A percentile compares a stretch with the other conserved stretches of the same genome.
These are phyloP conservation scores for Alternaria dauci DNA, from an alignment of 2,329 filamentous ascomycete species.

Conservation along the genomic window DNA sequence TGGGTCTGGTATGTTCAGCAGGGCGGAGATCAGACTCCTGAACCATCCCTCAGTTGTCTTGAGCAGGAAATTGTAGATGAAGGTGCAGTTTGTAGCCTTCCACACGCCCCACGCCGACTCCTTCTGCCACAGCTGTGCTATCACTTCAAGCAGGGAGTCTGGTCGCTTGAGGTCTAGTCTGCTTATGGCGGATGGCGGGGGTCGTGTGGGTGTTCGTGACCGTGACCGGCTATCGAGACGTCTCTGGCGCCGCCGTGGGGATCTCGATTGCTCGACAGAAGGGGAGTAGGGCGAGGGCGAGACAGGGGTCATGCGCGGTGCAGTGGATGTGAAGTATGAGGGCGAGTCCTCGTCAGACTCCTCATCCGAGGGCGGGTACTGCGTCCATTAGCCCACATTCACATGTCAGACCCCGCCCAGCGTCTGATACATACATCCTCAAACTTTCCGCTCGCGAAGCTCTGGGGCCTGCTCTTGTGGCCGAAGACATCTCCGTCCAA, in stretches of 20 bases:
- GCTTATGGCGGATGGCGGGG: constrained; percentile 59
- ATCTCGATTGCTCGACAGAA: constrained; percentile 50
- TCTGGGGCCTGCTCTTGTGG: constrained; percentile 40
- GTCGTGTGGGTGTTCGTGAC: constrained; percentile 50
- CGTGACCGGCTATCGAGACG: constrained; percentile 52
- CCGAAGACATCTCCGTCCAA: constrained; percentile 29
- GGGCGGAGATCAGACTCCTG: constrained; percentile 84
- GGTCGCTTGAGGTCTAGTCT: constrained; percentile 75
- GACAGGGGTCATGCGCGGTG: constrained; percentile 55
- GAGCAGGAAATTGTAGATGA: constrained; percentile 86
- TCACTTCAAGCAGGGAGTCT: constrained; percentile 84
- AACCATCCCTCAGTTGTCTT: constrained; percentile 93
- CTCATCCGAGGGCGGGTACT: constrained; percentile 67
- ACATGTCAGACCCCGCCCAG: constrained; percentile 19
- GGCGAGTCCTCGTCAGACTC: constrained; percentile 75
- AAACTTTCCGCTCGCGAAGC: constrained; percentile 46
- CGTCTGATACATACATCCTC: constrained; percentile 37
- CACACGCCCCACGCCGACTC: constrained; percentile 92
- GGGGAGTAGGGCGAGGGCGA: constrained; percentile 46
- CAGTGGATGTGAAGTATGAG: constrained; percentile 81
- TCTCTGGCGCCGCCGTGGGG: constrained; percentile 45
- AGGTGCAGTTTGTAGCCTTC: constrained; percentile 92
- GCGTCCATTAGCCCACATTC: constrained; percentile 26
- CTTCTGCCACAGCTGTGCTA: constrained; percentile 86
- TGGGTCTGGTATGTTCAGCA: constrained; percentile 88